These are phyloP conservation scores for Cyclotella atomus DNA, from an alignment of 108 stramenopile species.

Conservation along the genomic window DNA sequence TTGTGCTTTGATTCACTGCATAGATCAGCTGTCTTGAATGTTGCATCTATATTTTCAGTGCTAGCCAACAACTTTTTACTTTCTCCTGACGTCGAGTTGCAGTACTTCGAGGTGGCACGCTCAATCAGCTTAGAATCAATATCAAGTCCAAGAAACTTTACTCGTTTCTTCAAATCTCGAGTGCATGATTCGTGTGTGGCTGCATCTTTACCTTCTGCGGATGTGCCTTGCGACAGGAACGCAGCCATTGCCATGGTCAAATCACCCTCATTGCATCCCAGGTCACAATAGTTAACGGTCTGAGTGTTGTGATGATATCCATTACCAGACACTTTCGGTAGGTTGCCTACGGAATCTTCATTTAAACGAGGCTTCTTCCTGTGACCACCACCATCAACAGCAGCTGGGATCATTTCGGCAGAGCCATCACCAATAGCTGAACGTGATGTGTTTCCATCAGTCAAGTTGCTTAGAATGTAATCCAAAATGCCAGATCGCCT, in stretches of 20 bases:
- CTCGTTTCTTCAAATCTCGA: background rate
- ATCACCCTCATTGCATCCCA: conserved; percentile 66
- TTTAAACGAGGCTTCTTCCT: conserved; percentile 19
- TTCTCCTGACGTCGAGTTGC: background rate
- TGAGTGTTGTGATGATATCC: background rate
- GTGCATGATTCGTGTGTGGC: too few relatives aligned
- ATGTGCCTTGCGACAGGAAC: background rate
- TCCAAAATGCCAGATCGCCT: conserved; percentile 11
- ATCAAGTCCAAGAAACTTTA: conserved; percentile 56
- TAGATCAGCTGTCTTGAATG: conserved; percentile 46
- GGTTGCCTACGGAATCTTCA: background rate
- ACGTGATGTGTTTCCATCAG: background rate
- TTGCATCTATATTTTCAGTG: background rate
- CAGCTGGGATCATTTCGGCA: too few relatives aligned
- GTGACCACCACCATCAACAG: background rate
- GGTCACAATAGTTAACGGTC: conserved; percentile 51
- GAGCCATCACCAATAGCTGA: background rate
- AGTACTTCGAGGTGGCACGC: conserved; percentile 46
- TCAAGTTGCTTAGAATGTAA: conserved; percentile 22
- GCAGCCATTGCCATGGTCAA: conserved; percentile 51
- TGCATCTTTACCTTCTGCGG: background rate
- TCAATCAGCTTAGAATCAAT: conserved; percentile 52
- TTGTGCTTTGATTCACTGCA: conserved; percentile 35
- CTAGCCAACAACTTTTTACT: background rate
- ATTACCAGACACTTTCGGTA: background rate